A percentile compares a stretch with the other conserved stretches of the same genome.
Conservation (phyloP, 148 eudicot genomes). For the Silene conica region DNA sequence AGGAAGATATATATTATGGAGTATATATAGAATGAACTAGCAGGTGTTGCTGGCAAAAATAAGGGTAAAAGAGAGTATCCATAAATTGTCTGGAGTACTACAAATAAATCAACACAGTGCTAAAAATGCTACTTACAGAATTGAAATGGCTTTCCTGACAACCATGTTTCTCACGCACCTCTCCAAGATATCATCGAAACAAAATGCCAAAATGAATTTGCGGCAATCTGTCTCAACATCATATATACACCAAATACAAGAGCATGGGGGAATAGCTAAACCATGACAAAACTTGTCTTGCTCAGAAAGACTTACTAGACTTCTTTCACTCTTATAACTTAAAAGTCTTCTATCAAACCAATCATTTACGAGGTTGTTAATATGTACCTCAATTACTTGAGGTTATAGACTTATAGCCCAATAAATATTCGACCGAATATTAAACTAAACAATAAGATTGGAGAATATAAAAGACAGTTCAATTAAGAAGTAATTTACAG, state of each 20-base stretch:
- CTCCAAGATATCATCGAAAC: constrained; percentile 11
- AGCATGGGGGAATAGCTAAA: constrained; percentile 8
- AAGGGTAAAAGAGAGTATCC: background rate
- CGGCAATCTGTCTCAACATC: constrained; percentile 29
- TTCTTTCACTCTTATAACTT: background rate
- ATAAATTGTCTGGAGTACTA: constrained; percentile 22
- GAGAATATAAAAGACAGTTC: background rate
- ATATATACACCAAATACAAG: constrained; percentile 15
- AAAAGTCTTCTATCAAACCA: background rate
- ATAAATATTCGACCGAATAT: background rate
- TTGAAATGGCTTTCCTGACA: constrained; percentile 22
- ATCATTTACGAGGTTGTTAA: constrained; percentile 3
- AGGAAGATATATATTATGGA: constrained; percentile 17
- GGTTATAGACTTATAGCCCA: too few relatives aligned
- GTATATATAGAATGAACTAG: background rate
- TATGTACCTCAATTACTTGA: background rate
- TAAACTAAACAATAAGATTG: background rate
- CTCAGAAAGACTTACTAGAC: background rate
- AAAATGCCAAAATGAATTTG: constrained; percentile 18
- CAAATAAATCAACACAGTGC: constrained; percentile 7
- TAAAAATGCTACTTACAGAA: constrained; percentile 20
- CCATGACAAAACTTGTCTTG: background rate
- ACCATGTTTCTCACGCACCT: constrained; percentile 17
- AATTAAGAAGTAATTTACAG: background rate
- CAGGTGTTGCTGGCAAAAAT: background rate